These are phyloP conservation scores for Fusarium hostae DNA, from an alignment of 2,329 filamentous ascomycete species.

Conservation along the genomic window DNA sequence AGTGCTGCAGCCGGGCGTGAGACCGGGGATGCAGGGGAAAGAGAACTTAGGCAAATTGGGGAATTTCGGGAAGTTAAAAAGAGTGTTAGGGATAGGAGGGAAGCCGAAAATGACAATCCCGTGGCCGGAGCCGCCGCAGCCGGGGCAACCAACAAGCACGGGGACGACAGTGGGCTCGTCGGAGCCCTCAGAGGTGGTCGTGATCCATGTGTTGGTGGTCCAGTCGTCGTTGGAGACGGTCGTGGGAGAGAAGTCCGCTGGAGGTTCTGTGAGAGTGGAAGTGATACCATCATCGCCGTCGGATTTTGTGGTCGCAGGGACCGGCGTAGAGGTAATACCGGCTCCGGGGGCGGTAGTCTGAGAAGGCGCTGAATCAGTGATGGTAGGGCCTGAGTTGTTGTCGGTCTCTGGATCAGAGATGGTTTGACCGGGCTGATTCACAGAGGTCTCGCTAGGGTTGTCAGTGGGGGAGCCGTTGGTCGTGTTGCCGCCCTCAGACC, in stretches of 20 bases:
- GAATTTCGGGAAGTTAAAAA: neutral
- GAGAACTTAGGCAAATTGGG: constrained; percentile 11
- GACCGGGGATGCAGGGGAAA: constrained; percentile 23
- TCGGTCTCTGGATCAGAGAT: neutral
- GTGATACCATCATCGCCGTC: neutral
- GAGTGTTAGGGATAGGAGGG: neutral
- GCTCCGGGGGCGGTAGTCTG: neutral
- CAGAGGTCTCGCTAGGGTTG: neutral
- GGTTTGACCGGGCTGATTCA: neutral
- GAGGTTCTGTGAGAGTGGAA: neutral
- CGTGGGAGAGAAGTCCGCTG: neutral
- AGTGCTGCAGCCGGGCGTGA: neutral
- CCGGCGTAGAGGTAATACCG: neutral
- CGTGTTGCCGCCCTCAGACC: too few relatives aligned
- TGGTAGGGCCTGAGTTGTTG: neutral
- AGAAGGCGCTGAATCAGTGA: neutral
- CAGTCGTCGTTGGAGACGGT: neutral
- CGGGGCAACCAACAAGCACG: constrained; percentile 14
- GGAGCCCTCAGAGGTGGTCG: constrained; percentile 21
- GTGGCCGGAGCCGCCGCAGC: constrained; percentile 10
- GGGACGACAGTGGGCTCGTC: constrained; percentile 25
- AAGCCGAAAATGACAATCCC: constrained; percentile 17
- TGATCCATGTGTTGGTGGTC: constrained; percentile 36
- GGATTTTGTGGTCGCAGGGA: neutral
- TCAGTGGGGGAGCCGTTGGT: too few relatives aligned